These are phyloP conservation scores for Coprinopsis strossmayeri DNA, from an alignment of 768 basidiomycete genomes.

Conservation along the genomic window DNA sequence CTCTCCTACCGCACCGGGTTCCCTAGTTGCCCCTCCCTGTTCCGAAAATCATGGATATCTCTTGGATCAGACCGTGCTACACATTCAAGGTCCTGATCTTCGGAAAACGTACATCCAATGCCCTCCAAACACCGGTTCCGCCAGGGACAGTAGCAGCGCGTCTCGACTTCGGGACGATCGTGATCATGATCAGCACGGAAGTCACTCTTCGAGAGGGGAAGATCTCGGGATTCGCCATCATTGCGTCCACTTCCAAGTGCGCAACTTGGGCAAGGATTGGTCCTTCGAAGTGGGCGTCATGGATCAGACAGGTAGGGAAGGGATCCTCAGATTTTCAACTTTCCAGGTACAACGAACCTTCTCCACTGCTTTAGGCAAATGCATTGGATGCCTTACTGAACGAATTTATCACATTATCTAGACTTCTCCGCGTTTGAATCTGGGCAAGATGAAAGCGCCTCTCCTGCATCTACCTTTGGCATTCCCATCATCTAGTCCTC, in stretches of 20 bases:
- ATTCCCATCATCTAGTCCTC: slow-evolving; percentile 51
- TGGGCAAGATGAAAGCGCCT: slow-evolving; percentile 32
- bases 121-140: slow-evolving; percentile 27
- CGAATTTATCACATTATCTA: slow-evolving; percentile 22
- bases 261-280: slow-evolving; percentile 63
- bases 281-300: slow-evolving; percentile 70
- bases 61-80: slow-evolving; percentile 64
- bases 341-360: slow-evolving; percentile 56
- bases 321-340: slow-evolving; percentile 64
- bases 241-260: slow-evolving; percentile 74
- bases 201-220: not conserved
- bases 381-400: not conserved
- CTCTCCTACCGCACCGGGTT: slow-evolving; percentile 37
- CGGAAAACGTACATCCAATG: slow-evolving; percentile 61
- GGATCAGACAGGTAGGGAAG: slow-evolving; percentile 53
- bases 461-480: slow-evolving; percentile 66
- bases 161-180: not conserved
- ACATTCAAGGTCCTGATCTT: slow-evolving; percentile 73
- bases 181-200: not conserved
- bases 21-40: slow-evolving; percentile 36
- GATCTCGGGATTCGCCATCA: slow-evolving; percentile 56
- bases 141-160: slow-evolving; percentile 7
- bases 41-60: slow-evolving; percentile 23
- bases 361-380: not conserved
- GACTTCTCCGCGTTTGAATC: slow-evolving; percentile 50